Conservation (phyloP, 306 rosid species). For the Albizia julibrissin region DNA sequence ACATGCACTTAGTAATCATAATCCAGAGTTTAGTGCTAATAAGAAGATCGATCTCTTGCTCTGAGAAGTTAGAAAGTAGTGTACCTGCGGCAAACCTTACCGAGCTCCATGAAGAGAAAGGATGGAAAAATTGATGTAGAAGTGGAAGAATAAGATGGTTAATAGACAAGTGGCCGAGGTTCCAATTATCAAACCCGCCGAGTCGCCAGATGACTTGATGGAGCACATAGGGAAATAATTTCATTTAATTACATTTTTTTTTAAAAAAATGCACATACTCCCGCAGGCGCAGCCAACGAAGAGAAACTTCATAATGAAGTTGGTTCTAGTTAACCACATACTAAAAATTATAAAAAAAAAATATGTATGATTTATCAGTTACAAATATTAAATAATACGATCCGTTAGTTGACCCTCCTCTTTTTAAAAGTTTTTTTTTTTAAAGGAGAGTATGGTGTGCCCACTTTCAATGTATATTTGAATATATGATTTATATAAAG, state of each 20-base stretch:
- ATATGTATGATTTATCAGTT: background rate
- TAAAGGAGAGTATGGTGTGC: background rate
- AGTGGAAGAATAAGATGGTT: background rate
- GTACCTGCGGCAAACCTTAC: no score
- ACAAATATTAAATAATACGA: background rate
- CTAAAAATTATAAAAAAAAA: no score
- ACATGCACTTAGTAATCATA: background rate
- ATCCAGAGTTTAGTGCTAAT: background rate
- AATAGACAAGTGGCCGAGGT: slow-evolving; percentile 13
- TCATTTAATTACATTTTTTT: background rate
- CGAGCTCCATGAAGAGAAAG: no score
- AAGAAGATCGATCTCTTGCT: no score
- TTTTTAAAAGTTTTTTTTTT: no score
- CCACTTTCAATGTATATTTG: background rate
- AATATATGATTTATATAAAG: background rate
- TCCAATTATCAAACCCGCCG: background rate
- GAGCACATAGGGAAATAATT: background rate
- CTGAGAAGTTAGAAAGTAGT: no score
- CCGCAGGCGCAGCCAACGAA: background rate
- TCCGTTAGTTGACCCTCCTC: background rate
- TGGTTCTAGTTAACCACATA: background rate
- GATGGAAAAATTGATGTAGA: background rate
- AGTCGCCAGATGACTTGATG: background rate
- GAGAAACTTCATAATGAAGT: background rate
- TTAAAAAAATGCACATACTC: background rate